Conservation (phyloP, 331 rosid species). For the Quercus tomentella region DNA sequence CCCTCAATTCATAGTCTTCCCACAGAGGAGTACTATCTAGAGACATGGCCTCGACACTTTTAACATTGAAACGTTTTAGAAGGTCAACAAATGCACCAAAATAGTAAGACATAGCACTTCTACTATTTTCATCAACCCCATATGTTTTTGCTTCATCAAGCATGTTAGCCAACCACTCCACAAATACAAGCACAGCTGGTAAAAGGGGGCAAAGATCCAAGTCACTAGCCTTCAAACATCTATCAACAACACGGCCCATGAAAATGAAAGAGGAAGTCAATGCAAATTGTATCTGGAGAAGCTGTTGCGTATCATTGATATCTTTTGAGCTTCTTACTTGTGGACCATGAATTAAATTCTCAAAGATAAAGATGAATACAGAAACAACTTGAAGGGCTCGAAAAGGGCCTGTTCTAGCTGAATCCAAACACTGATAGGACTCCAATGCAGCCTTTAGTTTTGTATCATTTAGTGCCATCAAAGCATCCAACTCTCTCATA, state of each 20-base stretch:
- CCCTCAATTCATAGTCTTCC: constrained; percentile 97
- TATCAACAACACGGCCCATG: constrained; percentile 75
- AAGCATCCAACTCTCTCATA: constrained; percentile 55
- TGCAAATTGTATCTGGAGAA: constrained; percentile 51
- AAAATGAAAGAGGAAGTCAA: constrained; percentile 52
- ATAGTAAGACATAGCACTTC: constrained; percentile 62
- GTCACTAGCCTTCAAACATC: constrained; percentile 50
- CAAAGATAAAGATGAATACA: constrained; percentile 55
- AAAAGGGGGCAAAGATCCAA: constrained; percentile 56
- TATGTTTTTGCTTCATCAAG: constrained; percentile 35
- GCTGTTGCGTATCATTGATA: constrained; percentile 25
- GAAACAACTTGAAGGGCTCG: constrained; percentile 74
- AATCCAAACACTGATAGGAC: constrained; percentile 63
- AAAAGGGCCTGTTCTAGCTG: constrained; percentile 76
- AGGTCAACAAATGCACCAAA: constrained; percentile 49
- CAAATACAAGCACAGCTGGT: constrained; percentile 76
- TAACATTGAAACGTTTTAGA: constrained; percentile 28
- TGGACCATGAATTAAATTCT: constrained; percentile 34
- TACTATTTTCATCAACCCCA: constrained; percentile 46
- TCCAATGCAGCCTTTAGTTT: constrained; percentile 52
- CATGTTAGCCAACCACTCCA: constrained; percentile 66
- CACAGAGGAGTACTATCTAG: constrained; percentile 56
- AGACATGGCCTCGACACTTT: constrained; percentile 27
- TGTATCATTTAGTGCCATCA: constrained; percentile 64
- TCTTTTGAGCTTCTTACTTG: constrained; percentile 35